Percentiles rank a stretch among this genome's conserved stretches.
phyloP scores from a whole-genome alignment of 139 green algal genomes.

The Yamagishiella unicocca region DNA sequence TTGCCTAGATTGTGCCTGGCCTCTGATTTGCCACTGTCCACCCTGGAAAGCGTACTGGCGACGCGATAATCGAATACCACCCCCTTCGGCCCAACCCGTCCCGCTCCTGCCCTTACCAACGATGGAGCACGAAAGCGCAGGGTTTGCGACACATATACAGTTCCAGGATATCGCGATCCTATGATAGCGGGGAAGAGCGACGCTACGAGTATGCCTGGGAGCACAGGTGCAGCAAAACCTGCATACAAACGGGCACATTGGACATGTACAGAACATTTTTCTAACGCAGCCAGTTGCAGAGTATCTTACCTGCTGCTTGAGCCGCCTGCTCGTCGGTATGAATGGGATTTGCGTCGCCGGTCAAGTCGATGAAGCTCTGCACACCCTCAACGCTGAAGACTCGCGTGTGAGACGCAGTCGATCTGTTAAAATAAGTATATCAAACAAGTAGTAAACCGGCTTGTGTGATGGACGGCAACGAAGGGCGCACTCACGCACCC shows the following conservation, averaged over 20 bases:
- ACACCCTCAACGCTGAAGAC: background rate
- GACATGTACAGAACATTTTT: too few relatives aligned
- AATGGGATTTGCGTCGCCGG: constrained; percentile 78
- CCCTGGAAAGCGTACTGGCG: too few relatives aligned
- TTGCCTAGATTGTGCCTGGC: too few relatives aligned
- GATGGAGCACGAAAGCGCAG: constrained; percentile 72
- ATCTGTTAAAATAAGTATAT: background rate
- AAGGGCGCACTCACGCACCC: background rate
- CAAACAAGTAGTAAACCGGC: too few relatives aligned
- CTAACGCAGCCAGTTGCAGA: background rate
- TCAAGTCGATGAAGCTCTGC: constrained; percentile 61
- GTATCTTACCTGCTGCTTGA: constrained; percentile 36
- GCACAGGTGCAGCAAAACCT: constrained; percentile 53
- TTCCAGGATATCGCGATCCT: constrained; percentile 72
- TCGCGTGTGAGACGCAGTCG: background rate
- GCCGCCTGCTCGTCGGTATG: constrained; percentile 49
- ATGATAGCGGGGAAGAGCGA: constrained; percentile 87
- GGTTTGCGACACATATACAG: constrained; percentile 78
- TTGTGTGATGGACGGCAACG: too few relatives aligned
- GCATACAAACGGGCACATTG: too few relatives aligned
- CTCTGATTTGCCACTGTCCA: too few relatives aligned
- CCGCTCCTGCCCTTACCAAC: constrained; percentile 63
- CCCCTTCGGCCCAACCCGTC: too few relatives aligned
- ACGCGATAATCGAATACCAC: too few relatives aligned
- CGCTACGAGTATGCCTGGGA: constrained; percentile 83